Evolutionary conservation across 371 early-diverging fungal species (phyloP).

Genomic region (Vairimorpha necatrix): DNA sequence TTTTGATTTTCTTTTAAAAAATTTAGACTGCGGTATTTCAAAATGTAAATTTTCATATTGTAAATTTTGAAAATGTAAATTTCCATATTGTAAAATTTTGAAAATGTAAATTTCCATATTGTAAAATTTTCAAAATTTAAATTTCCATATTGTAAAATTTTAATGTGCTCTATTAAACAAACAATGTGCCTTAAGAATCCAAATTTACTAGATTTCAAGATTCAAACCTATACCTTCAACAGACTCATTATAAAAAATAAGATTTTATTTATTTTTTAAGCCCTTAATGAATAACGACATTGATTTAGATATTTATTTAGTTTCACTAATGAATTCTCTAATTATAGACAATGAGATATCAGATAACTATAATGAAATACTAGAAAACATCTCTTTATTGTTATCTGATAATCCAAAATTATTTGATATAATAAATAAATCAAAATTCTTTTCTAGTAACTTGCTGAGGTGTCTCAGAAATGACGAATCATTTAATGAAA

Average conservation of each 20-base stretch:
- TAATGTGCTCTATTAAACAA: no score
- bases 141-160: no score
- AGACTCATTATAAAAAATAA: neutral
- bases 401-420: conserved; percentile 1
- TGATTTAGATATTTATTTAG: neutral
- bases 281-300: neutral
- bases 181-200: no score
- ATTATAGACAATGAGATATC: neutral
- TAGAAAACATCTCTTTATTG: conserved; percentile 2
- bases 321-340: neutral
- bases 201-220: no score
- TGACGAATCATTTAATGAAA: neutral
- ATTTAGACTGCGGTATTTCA: no score
- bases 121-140: no score
- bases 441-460: conserved; percentile 3
- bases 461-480: conserved; percentile 1
- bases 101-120: no score
- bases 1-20: no score
- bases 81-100: no score
- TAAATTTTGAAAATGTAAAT: no score
- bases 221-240: no score
- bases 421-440: conserved; percentile 1
- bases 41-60: no score
- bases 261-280: neutral
- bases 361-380: conserved; percentile 1